These are phyloP conservation scores for Pythium dissotocum DNA, from an alignment of 352 stramenopile species.

Conservation along the genomic window DNA sequence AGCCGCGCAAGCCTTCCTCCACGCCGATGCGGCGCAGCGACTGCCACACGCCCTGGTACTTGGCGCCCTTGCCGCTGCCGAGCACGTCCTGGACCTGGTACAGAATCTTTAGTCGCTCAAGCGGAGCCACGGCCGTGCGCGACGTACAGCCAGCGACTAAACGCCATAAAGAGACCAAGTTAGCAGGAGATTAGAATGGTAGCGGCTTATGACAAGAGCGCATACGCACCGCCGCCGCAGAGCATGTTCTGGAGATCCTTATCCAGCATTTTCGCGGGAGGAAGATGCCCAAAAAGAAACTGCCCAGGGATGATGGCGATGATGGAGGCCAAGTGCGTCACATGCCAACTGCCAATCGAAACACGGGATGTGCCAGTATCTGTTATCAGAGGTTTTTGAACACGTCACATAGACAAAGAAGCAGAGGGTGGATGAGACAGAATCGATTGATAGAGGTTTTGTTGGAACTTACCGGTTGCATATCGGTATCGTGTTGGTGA, in stretches of 20 bases:
- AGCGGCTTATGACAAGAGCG: neutral
- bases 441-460: neutral
- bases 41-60: constrained; percentile 59
- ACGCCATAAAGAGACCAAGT: neutral
- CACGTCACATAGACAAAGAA: too few relatives aligned
- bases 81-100: constrained; percentile 75
- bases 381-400: too few relatives aligned
- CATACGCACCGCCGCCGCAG: constrained; percentile 66
- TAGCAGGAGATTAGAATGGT: neutral
- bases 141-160: constrained; percentile 70
- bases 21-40: constrained; percentile 63
- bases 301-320: neutral
- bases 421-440: too few relatives aligned
- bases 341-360: constrained; percentile 10
- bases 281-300: neutral
- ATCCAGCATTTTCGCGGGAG: constrained; percentile 26
- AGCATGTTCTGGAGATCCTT: constrained; percentile 65
- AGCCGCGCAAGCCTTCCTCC: constrained; percentile 61
- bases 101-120: constrained; percentile 82
- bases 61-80: constrained; percentile 22
- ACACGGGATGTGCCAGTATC: too few relatives aligned
- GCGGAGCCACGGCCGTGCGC: constrained; percentile 64
- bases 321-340: constrained; percentile 6
- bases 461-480: neutral
- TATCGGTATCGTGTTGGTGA: too few relatives aligned